A percentile compares a stretch with the other conserved stretches of the same genome.
Evolutionary conservation across 2,329 filamentous ascomycete genomes (phyloP).

Genomic region (Colletotrichum tofieldiae): DNA sequence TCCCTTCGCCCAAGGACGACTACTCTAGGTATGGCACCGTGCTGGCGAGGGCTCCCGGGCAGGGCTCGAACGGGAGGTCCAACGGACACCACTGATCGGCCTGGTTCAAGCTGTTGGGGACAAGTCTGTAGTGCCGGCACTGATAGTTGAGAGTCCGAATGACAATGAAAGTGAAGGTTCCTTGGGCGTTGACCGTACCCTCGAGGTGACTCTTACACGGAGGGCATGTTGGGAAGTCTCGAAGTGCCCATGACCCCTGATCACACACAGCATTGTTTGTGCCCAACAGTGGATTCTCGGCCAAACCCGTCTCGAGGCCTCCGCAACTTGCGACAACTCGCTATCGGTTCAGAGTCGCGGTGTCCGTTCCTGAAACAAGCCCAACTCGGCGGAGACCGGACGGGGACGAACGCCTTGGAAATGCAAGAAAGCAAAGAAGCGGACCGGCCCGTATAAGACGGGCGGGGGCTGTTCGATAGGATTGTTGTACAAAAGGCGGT

Average conservation of each 20-base stretch:
- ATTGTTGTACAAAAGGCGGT: slow-evolving; percentile 11
- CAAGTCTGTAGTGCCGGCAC: slow-evolving; percentile 8
- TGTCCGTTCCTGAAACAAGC: slow-evolving; percentile 22
- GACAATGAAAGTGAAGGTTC: neutral
- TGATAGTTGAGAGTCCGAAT: neutral
- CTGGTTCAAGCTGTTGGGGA: neutral
- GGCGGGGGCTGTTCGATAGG: neutral
- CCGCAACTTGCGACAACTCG: slow-evolving; percentile 8
- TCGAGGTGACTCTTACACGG: neutral
- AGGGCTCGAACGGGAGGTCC: slow-evolving; percentile 9
- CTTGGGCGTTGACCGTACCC: neutral
- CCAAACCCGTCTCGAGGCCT: neutral
- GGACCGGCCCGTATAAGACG: slow-evolving; percentile 18
- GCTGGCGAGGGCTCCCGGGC: slow-evolving; percentile 34
- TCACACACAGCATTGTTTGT: neutral
- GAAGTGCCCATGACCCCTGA: neutral
- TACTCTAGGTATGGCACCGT: slow-evolving; percentile 46
- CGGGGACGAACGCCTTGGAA: slow-evolving; percentile 14
- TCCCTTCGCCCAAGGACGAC: slow-evolving; percentile 37
- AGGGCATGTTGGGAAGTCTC: neutral
- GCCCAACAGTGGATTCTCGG: neutral
- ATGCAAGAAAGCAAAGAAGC: slow-evolving; percentile 12
- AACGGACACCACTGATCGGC: slow-evolving; percentile 3
- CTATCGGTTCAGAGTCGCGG: neutral
- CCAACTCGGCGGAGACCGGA: slow-evolving; percentile 16